Base-by-base conservation (phyloP, 78 protist genomes). In the Dictyostelium firmibasis region DNA sequence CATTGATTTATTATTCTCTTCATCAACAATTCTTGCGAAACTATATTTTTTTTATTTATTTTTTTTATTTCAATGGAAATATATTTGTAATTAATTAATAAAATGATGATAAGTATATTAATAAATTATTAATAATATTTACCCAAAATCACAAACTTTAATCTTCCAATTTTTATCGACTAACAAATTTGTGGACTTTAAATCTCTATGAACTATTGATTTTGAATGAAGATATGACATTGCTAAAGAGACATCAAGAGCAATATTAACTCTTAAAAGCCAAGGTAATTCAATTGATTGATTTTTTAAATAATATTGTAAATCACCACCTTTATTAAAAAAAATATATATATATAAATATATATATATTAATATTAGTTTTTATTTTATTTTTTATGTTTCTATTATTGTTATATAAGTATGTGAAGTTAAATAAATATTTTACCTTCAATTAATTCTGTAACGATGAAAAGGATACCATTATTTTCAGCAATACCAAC, bases 11-110 rank as follows among this genome's bases (percentile, higher is more conserved):
- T 81, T 89, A 89, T 89, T 89, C 3, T 81, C 93, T 60, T 88
- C 93, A 79, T 88, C 93, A 10, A 88, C 93, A 29, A 88, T 88
- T 88, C 93, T 88, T 36, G 93, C 93, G 67, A 88, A 88, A 67
- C 93, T 67, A 25, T n/a, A n/a, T n/a, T n/a, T n/a, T n/a, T n/a
- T n/a, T 60, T 38, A 38, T 38, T 38, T 4, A 38, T 38, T 38
- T 38, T 38, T 38, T 38, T 38, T 38, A 38, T 2, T 38, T 4
- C 4, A 4, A 38, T 38, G 43, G 4, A 38, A 38, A 4, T 2
- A 44, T 44, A 44, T 8, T 44, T 8, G 7, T 44, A 44, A 44
- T 44, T 44, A 44, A 44, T 44, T 9, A 44, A 9, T 9, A 44
- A 9, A 41, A 41, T 41, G 4, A 41, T 41, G 4, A 41, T 41